phyloP scores from a whole-genome alignment of 2,329 filamentous ascomycete genomes.

The Beauveria sp. region DNA sequence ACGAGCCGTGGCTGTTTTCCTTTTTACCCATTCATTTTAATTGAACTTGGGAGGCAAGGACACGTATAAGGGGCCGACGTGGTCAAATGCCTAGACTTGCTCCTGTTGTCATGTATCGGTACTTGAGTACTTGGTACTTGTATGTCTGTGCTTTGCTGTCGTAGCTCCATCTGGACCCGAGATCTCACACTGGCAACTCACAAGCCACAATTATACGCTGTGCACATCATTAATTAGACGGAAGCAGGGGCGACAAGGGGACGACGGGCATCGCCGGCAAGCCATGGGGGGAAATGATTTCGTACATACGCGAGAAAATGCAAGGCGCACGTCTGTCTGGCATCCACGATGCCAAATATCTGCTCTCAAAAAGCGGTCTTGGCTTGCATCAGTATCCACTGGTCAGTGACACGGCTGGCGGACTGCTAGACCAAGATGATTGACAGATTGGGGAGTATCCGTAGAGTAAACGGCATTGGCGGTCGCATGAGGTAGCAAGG shows the following conservation, averaged over 20 bases:
- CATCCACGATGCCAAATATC: constrained; percentile 7
- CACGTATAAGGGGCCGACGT: background rate
- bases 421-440: background rate
- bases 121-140: background rate
- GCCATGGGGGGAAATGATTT: constrained; percentile 2
- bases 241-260: background rate
- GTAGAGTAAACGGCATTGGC: background rate
- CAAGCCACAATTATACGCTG: constrained; percentile 7
- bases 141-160: background rate
- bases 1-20: background rate
- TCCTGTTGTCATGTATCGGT: background rate
- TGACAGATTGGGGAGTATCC: background rate
- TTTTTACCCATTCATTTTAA: background rate
- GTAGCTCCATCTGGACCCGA: constrained; percentile 9
- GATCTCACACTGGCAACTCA: constrained; percentile 6
- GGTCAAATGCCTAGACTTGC: background rate
- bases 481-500: background rate
- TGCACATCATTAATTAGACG: constrained; percentile 7
- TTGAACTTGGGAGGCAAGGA: background rate
- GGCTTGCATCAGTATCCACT: constrained; percentile 8
- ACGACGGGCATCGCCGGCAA: background rate
- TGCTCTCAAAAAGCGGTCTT: constrained; percentile 6
- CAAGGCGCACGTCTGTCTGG: constrained; percentile 7
- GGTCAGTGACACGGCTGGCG: background rate
- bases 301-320: constrained; percentile 3